Conservation (phyloP, 176 grass and related monocot species). For the Rhynchospora tenuis region DNA sequence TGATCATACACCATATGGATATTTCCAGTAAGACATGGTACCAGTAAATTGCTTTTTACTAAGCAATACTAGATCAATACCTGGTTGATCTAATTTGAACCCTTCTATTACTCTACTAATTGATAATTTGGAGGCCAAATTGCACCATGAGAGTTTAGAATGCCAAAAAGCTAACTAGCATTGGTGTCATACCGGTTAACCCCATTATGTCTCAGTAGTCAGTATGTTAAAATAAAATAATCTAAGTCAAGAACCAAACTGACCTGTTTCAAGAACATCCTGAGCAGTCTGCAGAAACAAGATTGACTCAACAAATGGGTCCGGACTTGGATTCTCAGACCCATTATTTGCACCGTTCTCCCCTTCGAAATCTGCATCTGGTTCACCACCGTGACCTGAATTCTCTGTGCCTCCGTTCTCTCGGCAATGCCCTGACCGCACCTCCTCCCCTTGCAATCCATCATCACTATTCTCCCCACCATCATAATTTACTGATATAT, state of each 20-base stretch:
- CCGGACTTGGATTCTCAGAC: conserved; percentile 12
- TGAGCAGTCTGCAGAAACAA: conserved; percentile 41
- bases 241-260: background rate
- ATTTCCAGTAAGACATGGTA: background rate
- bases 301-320: conserved; percentile 35
- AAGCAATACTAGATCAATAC: background rate
- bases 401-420: conserved; percentile 32
- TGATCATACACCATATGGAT: background rate
- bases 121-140: background rate
- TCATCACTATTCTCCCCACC: conserved; percentile 32
- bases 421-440: conserved; percentile 26
- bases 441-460: conserved; percentile 34
- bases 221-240: background rate
- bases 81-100: background rate
- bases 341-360: conserved; percentile 17
- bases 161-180: background rate
- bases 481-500: conserved; percentile 25
- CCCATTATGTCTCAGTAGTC: background rate
- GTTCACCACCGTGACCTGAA: conserved; percentile 28
- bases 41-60: background rate
- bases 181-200: background rate
- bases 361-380: conserved; percentile 9
- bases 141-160: background rate
- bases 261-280: conserved; percentile 70
- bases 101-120: background rate